These are phyloP conservation scores for Nyctanthes arbortristis DNA, from an alignment of 257 asterid genomes.

Conservation along the genomic window DNA sequence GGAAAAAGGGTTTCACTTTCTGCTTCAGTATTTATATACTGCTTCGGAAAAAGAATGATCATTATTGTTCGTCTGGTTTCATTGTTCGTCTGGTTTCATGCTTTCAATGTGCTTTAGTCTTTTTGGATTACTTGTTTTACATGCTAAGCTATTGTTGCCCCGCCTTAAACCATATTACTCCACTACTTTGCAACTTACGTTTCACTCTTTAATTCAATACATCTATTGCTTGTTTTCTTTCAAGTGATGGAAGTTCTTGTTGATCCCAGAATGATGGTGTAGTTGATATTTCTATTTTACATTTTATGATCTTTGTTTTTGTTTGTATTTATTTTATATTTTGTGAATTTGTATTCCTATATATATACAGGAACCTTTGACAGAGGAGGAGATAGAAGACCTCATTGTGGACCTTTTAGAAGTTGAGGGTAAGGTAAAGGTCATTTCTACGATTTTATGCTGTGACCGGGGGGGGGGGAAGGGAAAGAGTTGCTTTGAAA, in stretches of 20 bases:
- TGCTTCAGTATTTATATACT: background rate
- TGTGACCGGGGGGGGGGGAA: background rate
- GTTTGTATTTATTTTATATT: too few species aligned
- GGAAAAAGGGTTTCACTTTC: background rate
- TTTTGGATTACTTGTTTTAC: background rate
- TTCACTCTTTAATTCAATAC: background rate
- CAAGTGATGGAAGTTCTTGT: background rate
- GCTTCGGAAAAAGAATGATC: background rate
- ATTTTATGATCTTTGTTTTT: background rate
- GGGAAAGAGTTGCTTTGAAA: slow-evolving; percentile 12
- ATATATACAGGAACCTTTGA: slow-evolving; percentile 71
- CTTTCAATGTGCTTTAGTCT: background rate
- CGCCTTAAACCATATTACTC: background rate
- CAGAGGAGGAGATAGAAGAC: slow-evolving; percentile 83
- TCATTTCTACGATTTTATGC: slow-evolving; percentile 12
- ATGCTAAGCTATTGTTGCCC: background rate
- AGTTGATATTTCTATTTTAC: background rate
- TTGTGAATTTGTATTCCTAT: slow-evolving; percentile 1
- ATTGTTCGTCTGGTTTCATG: background rate
- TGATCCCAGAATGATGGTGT: background rate
- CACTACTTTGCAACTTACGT: background rate
- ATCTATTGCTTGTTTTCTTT: background rate
- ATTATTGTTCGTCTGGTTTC: background rate
- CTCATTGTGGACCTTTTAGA: slow-evolving; percentile 84
- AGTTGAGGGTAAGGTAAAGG: slow-evolving; percentile 79